Base-by-base conservation (phyloP, 805 yeast species). In the Hanseniaspora jakobsenii region DNA sequence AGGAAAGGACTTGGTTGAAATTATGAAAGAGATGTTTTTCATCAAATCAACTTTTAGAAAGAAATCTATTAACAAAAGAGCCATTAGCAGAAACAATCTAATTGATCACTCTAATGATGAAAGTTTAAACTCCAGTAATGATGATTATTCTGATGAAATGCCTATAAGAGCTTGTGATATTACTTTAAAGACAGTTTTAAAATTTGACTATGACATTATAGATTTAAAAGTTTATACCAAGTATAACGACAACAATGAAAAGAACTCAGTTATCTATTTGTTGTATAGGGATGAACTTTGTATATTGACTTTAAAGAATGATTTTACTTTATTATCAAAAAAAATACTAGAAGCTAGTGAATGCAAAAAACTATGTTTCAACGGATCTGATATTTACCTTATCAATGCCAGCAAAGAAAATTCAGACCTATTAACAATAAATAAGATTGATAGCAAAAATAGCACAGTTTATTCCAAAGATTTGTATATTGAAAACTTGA, bases 241-340 rank as follows among this genome's bases (percentile, higher is more conserved):
- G 51, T 24, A 44, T 48, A 16, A 32, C 12, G 40, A 36, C 7
- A 6, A 13, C 8, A 17, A 18, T 12, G 28, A 22, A 32, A 38
- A 21, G 59, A 59, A 36, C 49, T 52, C 30, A 41, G 60, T 19
- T 37, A 56, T 8, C 44, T 61, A 18, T 44, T 61, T 8, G n/a
- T n/a, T n/a, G n/a, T 56, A 55, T 31, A 53, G 55, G 2, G 56
- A 57, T 41, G 63, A 63, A 5, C 38, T 61, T 16, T 63, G 60
- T 43, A 18, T 55, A 6, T 35, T 61, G 30, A 51, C 53, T 24
- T 39, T 61, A 9, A 48, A 50, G 12, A 52, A 53, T 38, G 45
- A 44, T 27, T 60, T 56, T 32, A 60, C 54, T 42, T 31, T 60
- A 22, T 48, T 52, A 16, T 50, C 52, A 17, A 56, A 57, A 24